phyloP scores from a whole-genome alignment of 129 eudicot genomes.

The Silybum marianum region DNA sequence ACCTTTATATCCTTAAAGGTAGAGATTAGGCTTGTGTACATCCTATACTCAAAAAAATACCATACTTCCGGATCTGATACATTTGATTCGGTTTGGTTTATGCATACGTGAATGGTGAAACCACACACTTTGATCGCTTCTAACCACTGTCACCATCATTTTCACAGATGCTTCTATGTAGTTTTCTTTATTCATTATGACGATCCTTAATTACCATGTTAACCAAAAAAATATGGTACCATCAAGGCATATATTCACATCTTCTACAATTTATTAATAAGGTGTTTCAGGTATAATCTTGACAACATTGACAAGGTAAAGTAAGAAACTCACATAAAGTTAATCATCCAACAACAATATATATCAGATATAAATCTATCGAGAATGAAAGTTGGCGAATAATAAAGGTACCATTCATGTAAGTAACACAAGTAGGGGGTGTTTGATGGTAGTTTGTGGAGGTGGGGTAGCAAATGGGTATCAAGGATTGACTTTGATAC shows the following conservation, averaged over 20 bases:
- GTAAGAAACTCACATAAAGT: background rate
- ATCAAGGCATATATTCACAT: no score
- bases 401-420: constrained; percentile 13
- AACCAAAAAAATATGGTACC: background rate
- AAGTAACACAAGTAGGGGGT: background rate
- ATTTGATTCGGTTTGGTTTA: no score
- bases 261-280: no score
- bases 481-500: constrained; percentile 25
- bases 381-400: background rate
- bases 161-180: no score
- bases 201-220: background rate
- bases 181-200: no score
- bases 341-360: background rate
- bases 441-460: constrained; percentile 19
- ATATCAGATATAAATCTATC: background rate
- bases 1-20: no score
- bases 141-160: no score
- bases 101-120: no score
- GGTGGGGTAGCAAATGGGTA: constrained; percentile 15
- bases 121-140: no score
- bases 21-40: no score
- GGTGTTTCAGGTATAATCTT: background rate
- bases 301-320: background rate
- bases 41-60: no score
- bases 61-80: no score